Conservation (phyloP, 371 early-diverging fungal species). For the Zancudomyces culisetae region DNA sequence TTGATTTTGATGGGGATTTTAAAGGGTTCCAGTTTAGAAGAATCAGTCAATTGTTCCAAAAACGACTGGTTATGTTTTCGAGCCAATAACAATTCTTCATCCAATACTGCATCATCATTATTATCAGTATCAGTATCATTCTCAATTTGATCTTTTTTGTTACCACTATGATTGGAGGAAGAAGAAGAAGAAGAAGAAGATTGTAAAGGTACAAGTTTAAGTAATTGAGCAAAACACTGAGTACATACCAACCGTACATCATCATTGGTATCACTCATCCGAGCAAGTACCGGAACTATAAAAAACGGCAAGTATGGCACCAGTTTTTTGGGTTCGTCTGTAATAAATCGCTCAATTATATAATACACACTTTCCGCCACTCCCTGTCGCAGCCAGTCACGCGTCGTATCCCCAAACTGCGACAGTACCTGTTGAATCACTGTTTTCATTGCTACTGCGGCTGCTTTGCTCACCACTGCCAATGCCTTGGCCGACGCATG, state of each 20-base stretch:
- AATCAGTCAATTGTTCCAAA: slow-evolving; percentile 78
- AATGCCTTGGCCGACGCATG: slow-evolving; percentile 61
- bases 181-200: too few relatives aligned
- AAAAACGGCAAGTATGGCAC: slow-evolving; percentile 88
- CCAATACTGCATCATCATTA: slow-evolving; percentile 52
- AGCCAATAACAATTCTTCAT: slow-evolving; percentile 62
- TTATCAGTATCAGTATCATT: background rate
- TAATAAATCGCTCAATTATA: slow-evolving; percentile 40
- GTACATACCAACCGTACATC: slow-evolving; percentile 71
- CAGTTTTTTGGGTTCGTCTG: slow-evolving; percentile 33
- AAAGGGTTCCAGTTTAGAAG: slow-evolving; percentile 65
- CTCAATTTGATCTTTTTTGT: background rate
- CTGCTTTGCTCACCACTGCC: slow-evolving; percentile 44
- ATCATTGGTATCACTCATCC: slow-evolving; percentile 92
- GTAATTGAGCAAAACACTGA: slow-evolving; percentile 81
- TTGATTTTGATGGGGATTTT: slow-evolving; percentile 76
- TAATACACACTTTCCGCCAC: slow-evolving; percentile 57
- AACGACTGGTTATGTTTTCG: slow-evolving; percentile 74
- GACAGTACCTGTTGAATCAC: slow-evolving; percentile 61
- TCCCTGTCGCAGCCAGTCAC: slow-evolving; percentile 61
- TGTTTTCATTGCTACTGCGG: slow-evolving; percentile 57
- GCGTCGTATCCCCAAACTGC: slow-evolving; percentile 48
- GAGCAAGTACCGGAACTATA: slow-evolving; percentile 86
- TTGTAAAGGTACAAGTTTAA: slow-evolving; percentile 73
- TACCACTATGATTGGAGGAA: slow-evolving; percentile 25